These are phyloP conservation scores for Starmerella bombi DNA, from an alignment of 805 yeast species.

Conservation along the genomic window DNA sequence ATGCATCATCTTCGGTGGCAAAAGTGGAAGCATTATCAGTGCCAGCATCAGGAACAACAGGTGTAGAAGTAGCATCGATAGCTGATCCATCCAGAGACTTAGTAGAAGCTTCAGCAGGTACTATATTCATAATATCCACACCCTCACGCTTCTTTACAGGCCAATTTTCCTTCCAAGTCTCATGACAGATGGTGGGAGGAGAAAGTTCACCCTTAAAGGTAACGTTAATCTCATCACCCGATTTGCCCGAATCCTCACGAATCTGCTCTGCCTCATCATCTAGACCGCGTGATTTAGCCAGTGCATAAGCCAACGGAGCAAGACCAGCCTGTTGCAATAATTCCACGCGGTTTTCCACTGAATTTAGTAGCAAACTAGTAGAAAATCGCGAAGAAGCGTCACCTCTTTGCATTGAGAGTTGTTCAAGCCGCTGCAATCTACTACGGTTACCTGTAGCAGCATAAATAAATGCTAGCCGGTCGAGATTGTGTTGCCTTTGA, in stretches of 20 bases:
- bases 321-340: slow-evolving; percentile 68
- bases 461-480: slow-evolving; percentile 80
- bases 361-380: slow-evolving; percentile 65
- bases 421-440: slow-evolving; percentile 70
- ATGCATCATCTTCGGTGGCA: slow-evolving; percentile 28
- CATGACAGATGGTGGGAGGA: slow-evolving; percentile 37
- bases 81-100: slow-evolving; percentile 21
- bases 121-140: slow-evolving; percentile 23
- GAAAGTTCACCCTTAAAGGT: slow-evolving; percentile 31
- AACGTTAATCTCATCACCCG: slow-evolving; percentile 48
- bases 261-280: slow-evolving; percentile 61
- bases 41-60: slow-evolving; percentile 18
- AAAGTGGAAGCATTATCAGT: slow-evolving; percentile 17
- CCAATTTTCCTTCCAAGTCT: slow-evolving; percentile 49
- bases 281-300: slow-evolving; percentile 78
- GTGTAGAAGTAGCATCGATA: slow-evolving; percentile 17
- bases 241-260: slow-evolving; percentile 54
- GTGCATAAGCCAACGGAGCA: slow-evolving; percentile 79
- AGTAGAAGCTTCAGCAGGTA: no score
- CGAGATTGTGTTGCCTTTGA: slow-evolving; percentile 77
- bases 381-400: slow-evolving; percentile 70
- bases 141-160: slow-evolving; percentile 47
- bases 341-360: slow-evolving; percentile 59
- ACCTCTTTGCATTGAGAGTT: slow-evolving; percentile 78
- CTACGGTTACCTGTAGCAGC: slow-evolving; percentile 66